phyloP scores from a whole-genome alignment of 1,139 yeast genomes.

The Magnusiomyces fungicola region DNA sequence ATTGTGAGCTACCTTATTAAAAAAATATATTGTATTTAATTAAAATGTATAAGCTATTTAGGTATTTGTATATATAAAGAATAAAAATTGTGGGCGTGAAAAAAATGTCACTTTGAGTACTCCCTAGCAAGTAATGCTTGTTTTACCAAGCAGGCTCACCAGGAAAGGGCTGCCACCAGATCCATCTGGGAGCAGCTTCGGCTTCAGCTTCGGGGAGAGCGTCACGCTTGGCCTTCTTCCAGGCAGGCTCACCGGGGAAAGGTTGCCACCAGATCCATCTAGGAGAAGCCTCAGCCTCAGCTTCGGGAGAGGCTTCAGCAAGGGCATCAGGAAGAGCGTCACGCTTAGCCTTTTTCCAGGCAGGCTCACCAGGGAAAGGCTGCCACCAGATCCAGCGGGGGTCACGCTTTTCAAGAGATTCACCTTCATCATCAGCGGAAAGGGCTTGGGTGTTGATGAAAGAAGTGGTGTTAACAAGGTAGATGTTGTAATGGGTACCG shows the following conservation, averaged over 20 bases:
- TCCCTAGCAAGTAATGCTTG: no score
- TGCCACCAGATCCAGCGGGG: neutral
- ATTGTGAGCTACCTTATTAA: no score
- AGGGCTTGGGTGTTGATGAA: neutral
- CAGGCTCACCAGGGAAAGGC: neutral
- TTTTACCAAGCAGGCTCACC: no score
- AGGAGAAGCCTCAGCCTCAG: neutral
- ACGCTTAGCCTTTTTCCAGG: neutral
- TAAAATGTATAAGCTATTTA: no score
- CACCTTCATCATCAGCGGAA: neutral
- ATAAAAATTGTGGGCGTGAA: no score
- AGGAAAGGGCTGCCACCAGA: no score
- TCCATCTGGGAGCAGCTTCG: neutral
- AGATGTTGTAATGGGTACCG: neutral
- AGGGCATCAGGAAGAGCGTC: constrained; percentile 1
- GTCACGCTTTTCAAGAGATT: neutral
- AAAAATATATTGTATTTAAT: no score
- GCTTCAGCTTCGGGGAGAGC: constrained; percentile 4
- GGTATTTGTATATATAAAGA: no score
- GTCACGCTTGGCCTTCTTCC: neutral
- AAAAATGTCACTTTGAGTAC: no score
- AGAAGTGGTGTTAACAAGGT: neutral
- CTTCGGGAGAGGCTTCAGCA: neutral
- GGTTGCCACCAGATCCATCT: constrained; percentile 3
- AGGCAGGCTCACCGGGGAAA: neutral